Evolutionary conservation across 164 flowering plant species (phyloP).

Genomic region (Vitis amurensis): DNA sequence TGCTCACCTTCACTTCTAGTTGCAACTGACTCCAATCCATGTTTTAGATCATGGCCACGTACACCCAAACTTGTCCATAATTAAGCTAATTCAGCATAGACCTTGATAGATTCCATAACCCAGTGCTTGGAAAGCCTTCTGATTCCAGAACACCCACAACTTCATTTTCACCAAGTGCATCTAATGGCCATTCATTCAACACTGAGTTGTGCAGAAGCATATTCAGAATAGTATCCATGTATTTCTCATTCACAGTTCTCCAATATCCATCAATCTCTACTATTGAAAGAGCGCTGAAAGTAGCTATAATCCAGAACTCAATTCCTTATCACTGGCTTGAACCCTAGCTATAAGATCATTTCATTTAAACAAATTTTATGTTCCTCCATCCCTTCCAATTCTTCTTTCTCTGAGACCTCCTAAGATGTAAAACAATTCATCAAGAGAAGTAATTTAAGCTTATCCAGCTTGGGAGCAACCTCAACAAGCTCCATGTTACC

Average conservation of each 20-base stretch:
- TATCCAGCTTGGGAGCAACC: constrained; percentile 79
- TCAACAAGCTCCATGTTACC: constrained; percentile 81
- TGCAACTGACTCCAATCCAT: no score
- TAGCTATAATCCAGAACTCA: constrained; percentile 55
- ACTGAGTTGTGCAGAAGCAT: constrained; percentile 60
- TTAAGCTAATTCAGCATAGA: no score
- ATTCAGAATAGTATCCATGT: constrained; percentile 51
- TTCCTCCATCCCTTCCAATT: constrained; percentile 2
- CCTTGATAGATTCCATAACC: no score
- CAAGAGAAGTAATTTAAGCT: constrained; percentile 58
- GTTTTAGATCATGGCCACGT: no score
- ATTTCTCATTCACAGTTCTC: constrained; percentile 75
- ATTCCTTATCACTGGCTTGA: constrained; percentile 89
- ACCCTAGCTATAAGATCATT: constrained; percentile 60
- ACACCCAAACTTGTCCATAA: no score
- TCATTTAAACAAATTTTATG: constrained; percentile 51
- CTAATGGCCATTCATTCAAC: constrained; percentile 66
- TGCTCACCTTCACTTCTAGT: no score
- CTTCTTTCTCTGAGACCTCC: constrained; percentile 45
- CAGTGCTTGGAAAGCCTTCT: constrained; percentile 60
- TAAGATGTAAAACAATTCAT: constrained; percentile 51
- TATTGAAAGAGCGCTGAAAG: constrained; percentile 37
- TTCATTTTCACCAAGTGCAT: constrained; percentile 55
- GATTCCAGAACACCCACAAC: constrained; percentile 43
- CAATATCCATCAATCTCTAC: constrained; percentile 86